phyloP scores from a whole-genome alignment of 1,284 basidiomycete genomes.

The Cutaneotrichosporon spelunceum region DNA sequence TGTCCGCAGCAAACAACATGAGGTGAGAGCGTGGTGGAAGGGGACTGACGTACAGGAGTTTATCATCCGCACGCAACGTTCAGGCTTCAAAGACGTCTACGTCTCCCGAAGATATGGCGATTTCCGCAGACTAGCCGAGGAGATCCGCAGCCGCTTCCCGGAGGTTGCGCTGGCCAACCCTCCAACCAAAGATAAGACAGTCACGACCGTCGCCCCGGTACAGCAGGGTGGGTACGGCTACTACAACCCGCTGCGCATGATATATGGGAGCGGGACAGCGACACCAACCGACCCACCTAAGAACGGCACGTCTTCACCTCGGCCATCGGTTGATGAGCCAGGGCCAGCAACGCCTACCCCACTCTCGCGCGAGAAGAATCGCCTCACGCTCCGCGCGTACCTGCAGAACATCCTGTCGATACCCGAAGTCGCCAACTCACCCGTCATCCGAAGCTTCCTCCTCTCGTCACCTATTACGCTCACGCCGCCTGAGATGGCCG shows the following conservation, averaged over 20 bases:
- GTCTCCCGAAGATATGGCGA: conserved; percentile 94
- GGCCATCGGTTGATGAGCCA: conserved; percentile 1
- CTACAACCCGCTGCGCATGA: conserved; percentile 47
- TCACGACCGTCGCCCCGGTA: conserved; percentile 58
- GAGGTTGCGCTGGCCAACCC: conserved; percentile 72
- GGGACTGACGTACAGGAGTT: conserved; percentile 67
- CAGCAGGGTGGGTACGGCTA: conserved; percentile 34
- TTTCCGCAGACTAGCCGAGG: conserved; percentile 78
- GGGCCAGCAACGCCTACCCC: conserved; percentile 45
- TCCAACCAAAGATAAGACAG: conserved; percentile 78
- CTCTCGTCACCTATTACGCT: conserved; percentile 72
- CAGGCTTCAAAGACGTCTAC: conserved; percentile 69
- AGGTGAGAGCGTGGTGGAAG: conserved; percentile 56
- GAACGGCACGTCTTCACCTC: background rate
- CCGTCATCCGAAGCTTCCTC: conserved; percentile 81
- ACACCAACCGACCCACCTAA: conserved; percentile 13
- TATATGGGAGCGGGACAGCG: conserved; percentile 50
- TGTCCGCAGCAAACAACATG: conserved; percentile 76
- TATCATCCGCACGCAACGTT: conserved; percentile 79
- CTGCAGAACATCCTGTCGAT: conserved; percentile 75
- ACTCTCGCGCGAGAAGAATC: conserved; percentile 87
- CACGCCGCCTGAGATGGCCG: conserved; percentile 70
- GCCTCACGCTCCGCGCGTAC: conserved; percentile 89
- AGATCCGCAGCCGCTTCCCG: conserved; percentile 81
- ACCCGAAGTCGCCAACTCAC: conserved; percentile 72